Evolutionary conservation across 2,329 filamentous ascomycete species (phyloP), one percentile per base, ranked within the genome.

Genomic region (Fusarium euwallaceae): DNA sequence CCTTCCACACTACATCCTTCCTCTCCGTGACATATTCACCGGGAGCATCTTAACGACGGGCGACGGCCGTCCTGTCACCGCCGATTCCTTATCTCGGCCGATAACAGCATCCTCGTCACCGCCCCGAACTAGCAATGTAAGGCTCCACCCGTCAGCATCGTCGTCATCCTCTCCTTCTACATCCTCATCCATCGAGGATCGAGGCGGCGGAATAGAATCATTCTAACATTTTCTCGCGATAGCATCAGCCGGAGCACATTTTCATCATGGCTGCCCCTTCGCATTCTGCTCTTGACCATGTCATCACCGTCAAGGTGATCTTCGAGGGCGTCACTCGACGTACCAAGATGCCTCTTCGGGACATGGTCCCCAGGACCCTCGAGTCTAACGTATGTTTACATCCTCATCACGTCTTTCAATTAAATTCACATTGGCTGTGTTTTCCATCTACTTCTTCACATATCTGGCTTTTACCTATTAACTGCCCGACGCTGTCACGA

Each of bases 301-400:
- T 80, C 72, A 93, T 98, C 84, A 95, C 93, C 76, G 87, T 98
- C 86, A 98, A 98, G 87, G 89, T 97, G 81, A 90, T 91, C 80
- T 91, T 93, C 80, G 91, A 95, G 80, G 94, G 94, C 69, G 87
- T 85, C 79, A 93, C 92, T 79, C 92, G 93, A 80, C 93, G 95
- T 78, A 94, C 97, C 87, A 98, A 97, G 89, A 89, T 98, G 75
- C 93, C 95, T 66, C 89, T 98, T 80, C 92, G 92, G 81, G 96
- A 98, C 77, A 92, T 98, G 66, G 91, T 91, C 73, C 91, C 93
- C 60, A 87, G 86, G 74, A 88, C 91, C 56, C 90, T 99, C 43
- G 94, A 95, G 78, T 87, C 91, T 79, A 97, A 96, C 91, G 97
- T 98, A 90, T 82, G 93, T 89, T 76, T 79, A 73, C 16, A 39